Evolutionary conservation across 2,329 filamentous ascomycete species (phyloP).

Genomic region (Parastagonospora avenae): DNA sequence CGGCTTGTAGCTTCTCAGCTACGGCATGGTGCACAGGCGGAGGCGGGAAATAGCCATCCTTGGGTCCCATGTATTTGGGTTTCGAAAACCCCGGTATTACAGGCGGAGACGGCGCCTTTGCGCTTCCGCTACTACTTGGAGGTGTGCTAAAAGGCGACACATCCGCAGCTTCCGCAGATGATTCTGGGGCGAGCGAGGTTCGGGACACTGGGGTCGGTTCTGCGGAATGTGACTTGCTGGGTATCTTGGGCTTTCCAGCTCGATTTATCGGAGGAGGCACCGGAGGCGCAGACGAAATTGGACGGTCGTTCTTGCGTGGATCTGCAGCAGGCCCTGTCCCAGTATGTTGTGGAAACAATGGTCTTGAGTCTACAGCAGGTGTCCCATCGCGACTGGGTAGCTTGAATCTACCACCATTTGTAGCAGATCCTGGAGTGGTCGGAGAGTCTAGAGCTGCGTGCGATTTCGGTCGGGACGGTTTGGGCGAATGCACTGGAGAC

Average conservation of each 20-base stretch:
- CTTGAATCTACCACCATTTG: conserved; percentile 38
- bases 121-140: conserved; percentile 73
- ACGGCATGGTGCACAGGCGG: conserved; percentile 37
- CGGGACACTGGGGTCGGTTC: conserved; percentile 22
- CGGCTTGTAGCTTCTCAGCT: conserved; percentile 28
- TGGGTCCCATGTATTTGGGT: conserved; percentile 23
- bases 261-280: conserved; percentile 78
- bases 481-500: conserved; percentile 39
- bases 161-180: conserved; percentile 52
- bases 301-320: conserved; percentile 36
- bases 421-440: conserved; percentile 9
- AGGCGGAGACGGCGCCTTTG: conserved; percentile 36
- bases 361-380: conserved; percentile 48
- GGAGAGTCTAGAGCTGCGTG: conserved; percentile 34
- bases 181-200: conserved; percentile 45
- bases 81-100: conserved; percentile 30
- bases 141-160: conserved; percentile 87
- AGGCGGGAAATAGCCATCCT: conserved; percentile 41
- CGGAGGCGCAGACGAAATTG: conserved; percentile 48
- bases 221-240: conserved; percentile 50
- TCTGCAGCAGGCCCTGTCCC: conserved; percentile 25
- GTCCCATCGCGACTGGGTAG: conserved; percentile 49
- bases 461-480: conserved; percentile 32
- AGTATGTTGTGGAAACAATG: conserved; percentile 22
- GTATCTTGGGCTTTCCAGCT: conserved; percentile 75